Conservation (phyloP, 306 rosid genomes). For the Spatholobus suberectus region DNA sequence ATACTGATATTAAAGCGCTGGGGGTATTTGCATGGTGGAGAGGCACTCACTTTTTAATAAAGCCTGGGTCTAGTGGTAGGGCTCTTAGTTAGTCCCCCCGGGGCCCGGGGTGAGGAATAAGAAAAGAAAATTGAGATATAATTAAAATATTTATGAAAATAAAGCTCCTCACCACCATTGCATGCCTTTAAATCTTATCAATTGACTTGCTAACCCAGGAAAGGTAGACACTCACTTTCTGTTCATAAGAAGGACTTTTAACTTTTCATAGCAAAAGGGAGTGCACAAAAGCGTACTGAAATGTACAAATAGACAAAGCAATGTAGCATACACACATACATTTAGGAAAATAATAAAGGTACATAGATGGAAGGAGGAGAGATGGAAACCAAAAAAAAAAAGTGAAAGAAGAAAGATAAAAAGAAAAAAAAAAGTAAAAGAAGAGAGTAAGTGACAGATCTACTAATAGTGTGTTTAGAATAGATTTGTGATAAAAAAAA, state of each 20-base stretch:
- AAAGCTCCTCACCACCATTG: background rate
- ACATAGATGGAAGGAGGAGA: background rate
- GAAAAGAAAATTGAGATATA: background rate
- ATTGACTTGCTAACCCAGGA: background rate
- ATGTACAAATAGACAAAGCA: background rate
- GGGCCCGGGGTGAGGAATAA: background rate
- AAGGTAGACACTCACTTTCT: background rate
- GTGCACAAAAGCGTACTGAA: background rate
- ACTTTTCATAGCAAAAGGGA: background rate
- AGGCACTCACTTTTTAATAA: background rate
- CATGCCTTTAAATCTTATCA: background rate
- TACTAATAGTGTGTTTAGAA: no score
- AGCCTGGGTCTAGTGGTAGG: background rate
- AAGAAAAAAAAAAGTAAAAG: background rate
- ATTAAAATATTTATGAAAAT: background rate
- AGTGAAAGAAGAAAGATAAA: background rate
- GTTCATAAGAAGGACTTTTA: background rate
- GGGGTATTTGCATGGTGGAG: background rate
- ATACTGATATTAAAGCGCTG: background rate
- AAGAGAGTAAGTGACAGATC: background rate
- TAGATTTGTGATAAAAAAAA: no score
- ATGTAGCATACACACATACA: background rate
- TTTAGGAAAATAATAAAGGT: background rate
- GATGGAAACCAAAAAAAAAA: background rate
- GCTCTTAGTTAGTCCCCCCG: background rate